Evolutionary conservation across 257 asterid species (phyloP).

Genomic region (Plectranthus barbatus): DNA sequence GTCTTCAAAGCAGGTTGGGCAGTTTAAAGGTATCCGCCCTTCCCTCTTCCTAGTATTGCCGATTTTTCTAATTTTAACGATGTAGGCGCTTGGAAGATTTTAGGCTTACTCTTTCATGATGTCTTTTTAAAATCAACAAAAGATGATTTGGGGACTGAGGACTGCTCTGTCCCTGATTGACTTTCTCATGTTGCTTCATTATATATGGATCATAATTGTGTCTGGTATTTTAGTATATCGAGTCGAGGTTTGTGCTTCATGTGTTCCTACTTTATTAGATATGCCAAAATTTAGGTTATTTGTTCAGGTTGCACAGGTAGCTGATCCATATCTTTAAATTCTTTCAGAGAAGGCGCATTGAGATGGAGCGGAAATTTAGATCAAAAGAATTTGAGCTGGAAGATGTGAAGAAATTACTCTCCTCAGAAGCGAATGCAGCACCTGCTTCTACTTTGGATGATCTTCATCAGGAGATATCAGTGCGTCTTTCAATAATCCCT

Average conservation of each 20-base stretch:
- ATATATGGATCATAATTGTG: neutral
- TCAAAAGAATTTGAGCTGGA: slow-evolving; percentile 46
- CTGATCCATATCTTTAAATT: slow-evolving; percentile 9
- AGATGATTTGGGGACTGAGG: neutral
- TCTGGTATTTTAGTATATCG: neutral
- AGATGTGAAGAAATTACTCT: slow-evolving; percentile 49
- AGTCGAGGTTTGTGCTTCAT: neutral
- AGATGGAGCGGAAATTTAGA: slow-evolving; percentile 40
- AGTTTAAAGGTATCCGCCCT: slow-evolving; percentile 44
- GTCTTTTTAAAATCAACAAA: neutral
- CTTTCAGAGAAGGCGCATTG: slow-evolving; percentile 45
- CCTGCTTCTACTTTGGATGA: slow-evolving; percentile 58
- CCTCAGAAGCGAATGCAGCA: slow-evolving; percentile 40
- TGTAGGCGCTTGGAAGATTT: neutral
- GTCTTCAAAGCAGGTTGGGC: slow-evolving; percentile 25
- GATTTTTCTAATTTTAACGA: neutral
- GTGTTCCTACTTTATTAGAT: neutral
- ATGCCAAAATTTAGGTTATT: neutral
- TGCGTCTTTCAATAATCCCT: slow-evolving; percentile 30
- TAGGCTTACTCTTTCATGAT: neutral
- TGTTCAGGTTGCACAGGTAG: slow-evolving; percentile 9
- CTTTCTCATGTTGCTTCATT: slow-evolving; percentile 1
- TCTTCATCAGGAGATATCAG: slow-evolving; percentile 62
- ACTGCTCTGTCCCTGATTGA: neutral
- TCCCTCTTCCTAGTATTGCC: neutral